Percentiles rank a stretch among this genome's conserved stretches.
Evolutionary conservation across 495 filamentous ascomycete genomes (phyloP).

Genomic region (Penicillium samsonianum): DNA sequence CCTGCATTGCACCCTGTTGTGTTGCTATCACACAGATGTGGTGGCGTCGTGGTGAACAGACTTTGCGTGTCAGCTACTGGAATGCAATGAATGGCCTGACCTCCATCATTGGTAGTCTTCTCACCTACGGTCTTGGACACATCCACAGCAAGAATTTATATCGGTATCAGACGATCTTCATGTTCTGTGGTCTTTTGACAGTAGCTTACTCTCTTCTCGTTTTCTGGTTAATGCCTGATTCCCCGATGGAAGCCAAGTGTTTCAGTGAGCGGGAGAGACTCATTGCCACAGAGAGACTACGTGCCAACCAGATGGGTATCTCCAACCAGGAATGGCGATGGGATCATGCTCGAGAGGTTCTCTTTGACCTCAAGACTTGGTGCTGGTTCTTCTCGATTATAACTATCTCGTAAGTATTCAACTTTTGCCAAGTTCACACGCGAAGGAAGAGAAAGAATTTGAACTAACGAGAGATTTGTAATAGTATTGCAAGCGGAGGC

Average conservation of each 20-base stretch:
- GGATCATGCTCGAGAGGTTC: constrained; percentile 51
- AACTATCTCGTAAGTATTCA: constrained; percentile 24
- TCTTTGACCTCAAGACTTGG: constrained; percentile 46
- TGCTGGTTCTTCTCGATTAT: constrained; percentile 30
- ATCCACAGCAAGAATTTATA: constrained; percentile 46
- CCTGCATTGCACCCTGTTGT: constrained; percentile 45
- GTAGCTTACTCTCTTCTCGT: constrained; percentile 39
- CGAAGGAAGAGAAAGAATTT: background rate
- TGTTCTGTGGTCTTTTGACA: constrained; percentile 46
- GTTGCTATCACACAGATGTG: constrained; percentile 60
- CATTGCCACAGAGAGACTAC: constrained; percentile 54
- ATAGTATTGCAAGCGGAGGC: constrained; percentile 35
- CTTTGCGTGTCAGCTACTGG: constrained; percentile 53
- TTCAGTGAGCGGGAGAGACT: constrained; percentile 45
- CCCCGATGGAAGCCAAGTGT: constrained; percentile 48
- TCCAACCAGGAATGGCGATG: constrained; percentile 46
- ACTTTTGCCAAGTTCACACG: background rate
- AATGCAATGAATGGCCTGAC: constrained; percentile 54
- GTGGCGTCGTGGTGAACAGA: constrained; percentile 58
- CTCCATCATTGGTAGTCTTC: constrained; percentile 40
- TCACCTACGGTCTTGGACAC: constrained; percentile 59
- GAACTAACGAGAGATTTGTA: background rate
- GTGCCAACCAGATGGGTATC: constrained; percentile 57
- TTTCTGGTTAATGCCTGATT: constrained; percentile 52
- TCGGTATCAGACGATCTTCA: constrained; percentile 48